A percentile compares a stretch with the other conserved stretches of the same genome.
phyloP scores from a whole-genome alignment of 768 basidiomycete genomes.

The Phaffia australis region DNA sequence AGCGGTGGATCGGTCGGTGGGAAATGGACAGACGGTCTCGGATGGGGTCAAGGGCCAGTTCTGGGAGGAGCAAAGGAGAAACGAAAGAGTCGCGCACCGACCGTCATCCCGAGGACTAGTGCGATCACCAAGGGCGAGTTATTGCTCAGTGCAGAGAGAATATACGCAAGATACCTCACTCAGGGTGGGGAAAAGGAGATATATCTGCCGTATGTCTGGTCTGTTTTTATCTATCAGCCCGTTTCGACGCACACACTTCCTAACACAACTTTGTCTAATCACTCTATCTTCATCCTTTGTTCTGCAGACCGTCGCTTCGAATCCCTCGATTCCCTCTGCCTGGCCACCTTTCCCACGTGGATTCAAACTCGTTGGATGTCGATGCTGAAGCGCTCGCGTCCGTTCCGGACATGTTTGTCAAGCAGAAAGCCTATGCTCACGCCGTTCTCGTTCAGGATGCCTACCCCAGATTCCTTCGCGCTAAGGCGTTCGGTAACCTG shows the following conservation, averaged over 20 bases:
- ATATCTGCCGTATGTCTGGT: conserved; percentile 58
- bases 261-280: background rate
- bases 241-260: background rate
- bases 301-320: conserved; percentile 57
- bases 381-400: conserved; percentile 72
- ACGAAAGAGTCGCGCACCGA: conserved; percentile 47
- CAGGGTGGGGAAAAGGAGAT: conserved; percentile 91
- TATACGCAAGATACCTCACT: conserved; percentile 86
- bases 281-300: background rate
- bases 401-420: conserved; percentile 87
- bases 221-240: background rate
- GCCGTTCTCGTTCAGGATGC: conserved; percentile 77
- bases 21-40: conserved; percentile 10
- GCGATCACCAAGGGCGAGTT: conserved; percentile 84
- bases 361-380: conserved; percentile 38
- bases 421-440: conserved; percentile 95
- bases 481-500: conserved; percentile 96
- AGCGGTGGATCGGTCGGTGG: conserved; percentile 4
- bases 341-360: conserved; percentile 58
- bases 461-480: conserved; percentile 67
- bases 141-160: conserved; percentile 86
- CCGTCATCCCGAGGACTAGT: conserved; percentile 79
- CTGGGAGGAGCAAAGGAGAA: background rate
- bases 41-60: background rate
- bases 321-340: conserved; percentile 83